Evolutionary conservation across 2,329 filamentous ascomycete genomes (phyloP), one percentile per base, ranked within the genome.

Genomic region (Monilinia fructicola): DNA sequence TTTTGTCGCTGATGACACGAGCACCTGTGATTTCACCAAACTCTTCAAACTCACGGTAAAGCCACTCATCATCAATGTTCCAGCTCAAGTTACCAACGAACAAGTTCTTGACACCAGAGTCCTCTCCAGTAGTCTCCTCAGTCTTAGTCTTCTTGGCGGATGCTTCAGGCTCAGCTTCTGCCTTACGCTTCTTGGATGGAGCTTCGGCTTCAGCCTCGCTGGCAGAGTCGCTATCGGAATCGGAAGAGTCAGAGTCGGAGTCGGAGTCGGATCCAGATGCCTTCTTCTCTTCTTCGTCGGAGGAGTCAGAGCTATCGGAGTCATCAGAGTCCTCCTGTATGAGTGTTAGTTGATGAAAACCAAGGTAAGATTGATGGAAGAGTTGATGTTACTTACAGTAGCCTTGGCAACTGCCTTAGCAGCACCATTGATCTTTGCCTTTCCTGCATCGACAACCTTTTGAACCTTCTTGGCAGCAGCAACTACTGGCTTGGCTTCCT

Each of bases 71-170:
- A 73, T 91, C 88, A 67, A 91, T 81, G 77, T 89, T 90, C 88
- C 88, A 92, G 77, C 88, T 90, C 71, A 92, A 81, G 79, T 89
- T 89, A 69, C 89, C 89, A 72, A 90, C 82, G 78, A 91, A 91
- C 65, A 92, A 82, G 78, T 90, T 91, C 77, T 82, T 83, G 71
- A 79, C 78, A 53, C 80, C 78, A 71, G 74, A 76, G 64, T 77
- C 78, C 54, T 77, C 77, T 50, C 71, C 77, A 53, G 71, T 76
- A 69, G 74, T 16, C 5, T 61, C 76, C 69, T 81, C 79, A 53
- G 78, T 80, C 79, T 84, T 85, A 71, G 78, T 78, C 79, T 85
- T 85, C 80, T 86, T 86, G 53, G 79, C 73, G 42, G 78, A 75
- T 54, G 81, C 76, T 56, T 61, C 69, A 31, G 78, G 76, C 56